phyloP scores from a whole-genome alignment of 108 stramenopile species.

The Cyclotella atomus region DNA sequence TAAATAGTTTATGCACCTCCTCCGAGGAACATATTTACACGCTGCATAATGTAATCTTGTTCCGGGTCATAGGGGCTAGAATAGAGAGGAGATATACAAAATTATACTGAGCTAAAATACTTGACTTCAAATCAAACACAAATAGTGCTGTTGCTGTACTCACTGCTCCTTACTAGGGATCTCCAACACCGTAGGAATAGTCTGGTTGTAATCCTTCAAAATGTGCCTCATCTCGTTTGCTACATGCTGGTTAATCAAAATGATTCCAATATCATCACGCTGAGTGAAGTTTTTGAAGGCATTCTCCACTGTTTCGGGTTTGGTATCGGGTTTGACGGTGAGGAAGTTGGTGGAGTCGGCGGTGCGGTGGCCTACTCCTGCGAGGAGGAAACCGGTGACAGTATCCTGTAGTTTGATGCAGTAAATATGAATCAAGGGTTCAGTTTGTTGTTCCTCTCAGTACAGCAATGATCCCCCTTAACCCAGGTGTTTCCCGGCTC shows the following conservation, averaged over 20 bases:
- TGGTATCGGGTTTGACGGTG: constrained; percentile 91
- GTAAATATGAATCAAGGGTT: no score
- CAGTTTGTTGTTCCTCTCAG: no score
- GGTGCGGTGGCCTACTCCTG: constrained; percentile 96
- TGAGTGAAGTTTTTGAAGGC: constrained; percentile 81
- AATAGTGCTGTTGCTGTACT: not conserved
- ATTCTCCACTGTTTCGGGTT: constrained; percentile 74
- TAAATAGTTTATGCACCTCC: constrained; percentile 64
- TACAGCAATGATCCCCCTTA: not conserved
- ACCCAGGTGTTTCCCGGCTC: not conserved
- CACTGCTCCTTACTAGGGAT: constrained; percentile 95
- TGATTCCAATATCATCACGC: constrained; percentile 95
- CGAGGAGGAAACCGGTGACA: constrained; percentile 97
- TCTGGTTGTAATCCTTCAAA: constrained; percentile 94
- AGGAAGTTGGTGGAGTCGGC: constrained; percentile 95
- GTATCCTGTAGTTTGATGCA: constrained; percentile 81
- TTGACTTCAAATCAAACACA: not conserved
- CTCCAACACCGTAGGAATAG: constrained; percentile 98
- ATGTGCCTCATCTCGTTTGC: constrained; percentile 97
- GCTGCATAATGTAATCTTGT: constrained; percentile 99
- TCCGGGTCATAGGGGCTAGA: constrained; percentile 71
- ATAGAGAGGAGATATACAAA: not conserved
- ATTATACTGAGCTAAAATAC: not conserved
- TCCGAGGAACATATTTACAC: constrained; percentile 96
- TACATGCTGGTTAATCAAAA: constrained; percentile 98